Percentiles rank a stretch among this genome's conserved stretches.
These are phyloP conservation scores for Leccinum imitatum DNA, from an alignment of 768 basidiomycete genomes.

Conservation along the genomic window DNA sequence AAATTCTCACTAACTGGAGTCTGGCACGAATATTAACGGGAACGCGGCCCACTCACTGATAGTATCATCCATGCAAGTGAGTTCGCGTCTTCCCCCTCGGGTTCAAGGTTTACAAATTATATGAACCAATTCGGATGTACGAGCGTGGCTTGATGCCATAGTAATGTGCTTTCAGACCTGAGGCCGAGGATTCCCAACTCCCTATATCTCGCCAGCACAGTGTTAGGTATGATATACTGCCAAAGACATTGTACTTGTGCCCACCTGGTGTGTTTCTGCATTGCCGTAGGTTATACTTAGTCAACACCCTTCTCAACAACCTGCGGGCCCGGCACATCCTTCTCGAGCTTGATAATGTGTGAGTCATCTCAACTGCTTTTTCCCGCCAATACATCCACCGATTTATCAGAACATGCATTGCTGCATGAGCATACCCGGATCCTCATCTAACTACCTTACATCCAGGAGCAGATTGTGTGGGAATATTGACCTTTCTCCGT, in stretches of 20 bases:
- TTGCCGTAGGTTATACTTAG: not conserved
- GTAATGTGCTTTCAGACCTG: not conserved
- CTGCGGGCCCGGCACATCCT: not conserved
- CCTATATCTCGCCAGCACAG: not conserved
- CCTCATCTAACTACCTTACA: too few relatives aligned
- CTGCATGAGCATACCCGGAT: too few relatives aligned
- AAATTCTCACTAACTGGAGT: conserved; percentile 8
- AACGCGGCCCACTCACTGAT: too few relatives aligned
- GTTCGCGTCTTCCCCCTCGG: too few relatives aligned
- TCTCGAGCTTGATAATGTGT: not conserved
- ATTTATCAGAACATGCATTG: not conserved
- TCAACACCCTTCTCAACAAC: not conserved
- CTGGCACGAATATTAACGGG: conserved; percentile 4
- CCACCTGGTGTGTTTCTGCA: not conserved
- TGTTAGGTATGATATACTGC: not conserved
- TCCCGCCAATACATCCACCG: not conserved
- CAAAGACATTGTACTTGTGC: not conserved
- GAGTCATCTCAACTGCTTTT: not conserved
- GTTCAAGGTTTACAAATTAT: not conserved
- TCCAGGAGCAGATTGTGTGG: not conserved
- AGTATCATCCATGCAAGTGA: too few relatives aligned
- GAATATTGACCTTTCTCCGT: not conserved
- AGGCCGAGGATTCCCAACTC: not conserved
- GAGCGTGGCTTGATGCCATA: too few relatives aligned
- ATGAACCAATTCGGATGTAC: not conserved